Evolutionary conservation across 2,329 filamentous ascomycete species (phyloP).

Genomic region (Leptographium wingfieldii): DNA sequence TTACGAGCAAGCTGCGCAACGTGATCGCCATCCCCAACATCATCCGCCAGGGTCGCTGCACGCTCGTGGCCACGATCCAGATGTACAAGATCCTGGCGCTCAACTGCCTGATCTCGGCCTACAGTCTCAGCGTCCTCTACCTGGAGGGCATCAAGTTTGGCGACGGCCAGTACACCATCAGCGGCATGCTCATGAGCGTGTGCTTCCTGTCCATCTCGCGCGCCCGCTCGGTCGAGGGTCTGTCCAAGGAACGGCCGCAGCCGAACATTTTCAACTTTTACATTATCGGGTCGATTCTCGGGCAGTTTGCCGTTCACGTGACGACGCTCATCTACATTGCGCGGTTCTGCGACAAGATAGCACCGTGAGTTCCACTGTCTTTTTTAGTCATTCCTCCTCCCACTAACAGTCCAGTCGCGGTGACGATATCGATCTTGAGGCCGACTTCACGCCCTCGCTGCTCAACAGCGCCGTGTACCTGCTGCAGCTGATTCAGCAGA

Average conservation of each 20-base stretch:
- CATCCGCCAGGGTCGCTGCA: constrained; percentile 93
- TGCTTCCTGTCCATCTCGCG: constrained; percentile 99
- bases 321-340: constrained; percentile 89
- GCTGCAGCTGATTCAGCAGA: constrained; percentile 94
- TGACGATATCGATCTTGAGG: constrained; percentile 71
- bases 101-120: constrained; percentile 95
- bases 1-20: constrained; percentile 94
- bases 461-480: constrained; percentile 97
- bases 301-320: constrained; percentile 94
- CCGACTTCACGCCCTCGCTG: constrained; percentile 84
- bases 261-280: constrained; percentile 99
- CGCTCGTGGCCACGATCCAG: constrained; percentile 93
- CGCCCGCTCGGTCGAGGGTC: constrained; percentile 83
- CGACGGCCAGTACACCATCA: constrained; percentile 95
- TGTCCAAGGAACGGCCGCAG: constrained; percentile 94
- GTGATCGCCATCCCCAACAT: constrained; percentile 97
- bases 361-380: constrained; percentile 53
- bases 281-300: constrained; percentile 94
- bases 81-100: constrained; percentile 99
- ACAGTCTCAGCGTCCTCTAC: constrained; percentile 92
- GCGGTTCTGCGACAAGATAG: constrained; percentile 71
- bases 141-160: constrained; percentile 98
- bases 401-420: constrained; percentile 27
- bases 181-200: constrained; percentile 98
- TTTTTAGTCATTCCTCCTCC: neutral